A percentile compares a stretch with the other conserved stretches of the same genome.
phyloP scores from a whole-genome alignment of 2,329 filamentous ascomycete species.

The Microdochium trichocladiopsis region DNA sequence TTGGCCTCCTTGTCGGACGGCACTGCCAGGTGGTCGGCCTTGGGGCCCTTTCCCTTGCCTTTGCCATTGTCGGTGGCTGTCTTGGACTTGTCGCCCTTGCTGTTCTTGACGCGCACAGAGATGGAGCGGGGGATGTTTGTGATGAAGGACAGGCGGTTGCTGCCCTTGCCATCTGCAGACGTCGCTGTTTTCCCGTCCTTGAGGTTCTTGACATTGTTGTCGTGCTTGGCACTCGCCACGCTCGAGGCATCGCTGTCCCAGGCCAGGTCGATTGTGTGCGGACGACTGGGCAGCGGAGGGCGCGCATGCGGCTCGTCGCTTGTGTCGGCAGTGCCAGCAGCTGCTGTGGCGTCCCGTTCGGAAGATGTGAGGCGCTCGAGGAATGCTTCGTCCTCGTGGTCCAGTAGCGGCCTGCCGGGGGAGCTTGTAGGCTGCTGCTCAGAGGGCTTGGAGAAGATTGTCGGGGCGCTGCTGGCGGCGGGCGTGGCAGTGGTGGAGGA shows the following conservation, averaged over 20 bases:
- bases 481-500: conserved; percentile 19
- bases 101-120: conserved; percentile 16
- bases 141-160: conserved; percentile 32
- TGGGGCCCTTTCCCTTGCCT: conserved; percentile 24
- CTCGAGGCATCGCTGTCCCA: conserved; percentile 37
- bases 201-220: conserved; percentile 19
- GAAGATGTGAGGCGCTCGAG: conserved; percentile 43
- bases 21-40: conserved; percentile 12
- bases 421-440: too few relatives aligned
- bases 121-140: conserved; percentile 18
- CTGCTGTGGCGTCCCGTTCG: conserved; percentile 14
- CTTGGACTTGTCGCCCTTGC: conserved; percentile 16
- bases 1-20: conserved; percentile 32
- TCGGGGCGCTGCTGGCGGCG: conserved; percentile 5
- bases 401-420: conserved; percentile 37
- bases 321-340: conserved; percentile 21
- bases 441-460: too few relatives aligned
- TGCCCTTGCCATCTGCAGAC: conserved; percentile 21
- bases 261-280: conserved; percentile 41
- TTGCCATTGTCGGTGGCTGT: conserved; percentile 17
- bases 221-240: conserved; percentile 17
- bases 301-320: conserved; percentile 29
- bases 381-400: conserved; percentile 51
- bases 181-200: conserved; percentile 22
- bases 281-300: conserved; percentile 48